Evolutionary conservation across 352 stramenopile species (phyloP), one percentile per base, ranked within the genome.

Genomic region (Phytophthora sp.): DNA sequence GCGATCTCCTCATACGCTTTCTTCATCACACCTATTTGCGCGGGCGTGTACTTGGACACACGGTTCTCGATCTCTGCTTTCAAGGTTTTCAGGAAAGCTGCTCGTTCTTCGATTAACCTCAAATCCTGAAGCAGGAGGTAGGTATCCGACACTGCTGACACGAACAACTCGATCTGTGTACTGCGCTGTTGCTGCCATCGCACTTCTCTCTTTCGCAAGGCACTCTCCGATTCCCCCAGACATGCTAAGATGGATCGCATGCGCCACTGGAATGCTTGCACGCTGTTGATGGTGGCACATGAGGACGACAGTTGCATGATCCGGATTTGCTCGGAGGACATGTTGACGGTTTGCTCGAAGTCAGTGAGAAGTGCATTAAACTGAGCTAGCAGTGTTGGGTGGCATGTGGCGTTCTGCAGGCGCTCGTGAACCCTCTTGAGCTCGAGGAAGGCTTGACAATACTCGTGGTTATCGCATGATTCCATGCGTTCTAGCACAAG

Each of bases 61-160:
- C 13, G 27, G 27, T 43, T 20, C 9, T 55, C 18, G 23, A 55
- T 39, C 26, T 62, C 54, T 12, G 13, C 4, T 30, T 53, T 44
- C n/a, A 61, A 21, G 1, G 18, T 23, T n/a, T 23, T 37, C 3
- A 53, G 15, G 31, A 45, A 45, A 5, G 41, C 30, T 11, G 31
- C 18, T 15, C 41, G 41, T 6, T 53, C 30, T 35, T 51, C 52
- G 3, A 6, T 7, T 7, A 30, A 45, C n/a, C 55, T 54, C 10
- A 62, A 50, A 35, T 49, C 18, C 5, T 48, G 30, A 24, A 61
- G 17, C n/a, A 61, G n/a, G 35, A 54, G 30, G 6, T 24, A 53
- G 23, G 41, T 30, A 17, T 61, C 31, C 6, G 43, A 49, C 9
- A 37, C 30, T 7, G 23, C 41, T 8, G 52, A 31, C 18, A 53